phyloP scores from a whole-genome alignment of 441 rosid species.

The Metrosideros polymorpha region DNA sequence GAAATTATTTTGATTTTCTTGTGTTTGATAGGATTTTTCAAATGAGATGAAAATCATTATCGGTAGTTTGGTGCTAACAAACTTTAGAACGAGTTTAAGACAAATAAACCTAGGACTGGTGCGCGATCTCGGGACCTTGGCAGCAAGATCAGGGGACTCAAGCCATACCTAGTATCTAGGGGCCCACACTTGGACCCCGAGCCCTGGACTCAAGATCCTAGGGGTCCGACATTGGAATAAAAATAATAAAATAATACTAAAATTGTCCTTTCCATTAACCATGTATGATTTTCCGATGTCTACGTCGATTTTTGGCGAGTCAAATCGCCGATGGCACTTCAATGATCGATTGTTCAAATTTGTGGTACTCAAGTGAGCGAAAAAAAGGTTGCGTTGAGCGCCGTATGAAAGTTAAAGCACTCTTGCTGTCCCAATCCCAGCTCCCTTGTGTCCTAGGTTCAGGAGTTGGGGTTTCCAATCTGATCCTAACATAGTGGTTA shows the following conservation, averaged over 20 bases:
- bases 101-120: not conserved
- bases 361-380: no score
- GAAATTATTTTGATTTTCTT: not conserved
- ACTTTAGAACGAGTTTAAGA: not conserved
- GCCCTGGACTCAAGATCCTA: no score
- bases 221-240: not conserved
- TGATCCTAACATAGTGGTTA: no score
- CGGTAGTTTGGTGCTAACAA: not conserved
- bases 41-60: not conserved
- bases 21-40: not conserved
- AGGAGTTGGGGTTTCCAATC: constrained; percentile 13
- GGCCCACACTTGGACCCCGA: no score
- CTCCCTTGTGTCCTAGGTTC: not conserved
- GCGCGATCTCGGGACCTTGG: not conserved
- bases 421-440: not conserved
- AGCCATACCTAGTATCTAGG: not conserved
- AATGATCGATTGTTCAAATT: no score
- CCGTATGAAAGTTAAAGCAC: no score
- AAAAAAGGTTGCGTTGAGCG: no score
- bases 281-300: no score
- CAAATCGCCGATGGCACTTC: no score
- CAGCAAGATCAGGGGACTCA: not conserved
- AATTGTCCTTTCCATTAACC: no score
- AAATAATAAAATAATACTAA: no score
- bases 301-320: no score